phyloP scores from a whole-genome alignment of 192 early-diverging fungal species.

The Coemansia sp. region DNA sequence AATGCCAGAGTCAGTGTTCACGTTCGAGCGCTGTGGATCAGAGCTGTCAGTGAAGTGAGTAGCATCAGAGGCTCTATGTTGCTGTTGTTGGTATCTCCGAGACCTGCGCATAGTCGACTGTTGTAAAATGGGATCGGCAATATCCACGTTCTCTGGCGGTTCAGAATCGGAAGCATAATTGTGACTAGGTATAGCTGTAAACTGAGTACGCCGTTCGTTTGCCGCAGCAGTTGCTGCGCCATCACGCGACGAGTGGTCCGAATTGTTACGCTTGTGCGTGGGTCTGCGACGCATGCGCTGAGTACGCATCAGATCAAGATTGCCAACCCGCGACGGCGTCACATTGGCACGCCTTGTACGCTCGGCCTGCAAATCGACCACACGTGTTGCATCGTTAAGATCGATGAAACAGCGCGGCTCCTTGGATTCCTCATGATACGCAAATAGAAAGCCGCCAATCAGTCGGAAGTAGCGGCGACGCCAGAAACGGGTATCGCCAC shows the following conservation, averaged over 20 bases:
- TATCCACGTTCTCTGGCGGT: constrained; percentile 38
- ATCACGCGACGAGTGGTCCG: constrained; percentile 44
- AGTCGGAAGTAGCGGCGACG: constrained; percentile 55
- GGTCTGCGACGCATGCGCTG: constrained; percentile 25
- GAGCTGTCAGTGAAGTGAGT: constrained; percentile 1
- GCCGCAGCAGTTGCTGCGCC: constrained; percentile 8
- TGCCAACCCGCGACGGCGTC: constrained; percentile 11
- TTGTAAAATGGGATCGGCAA: constrained; percentile 42
- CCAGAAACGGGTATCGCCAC: constrained; percentile 57
- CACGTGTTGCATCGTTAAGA: constrained; percentile 46
- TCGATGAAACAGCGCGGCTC: constrained; percentile 54
- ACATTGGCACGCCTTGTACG: constrained; percentile 5
- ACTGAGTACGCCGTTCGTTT: neutral
- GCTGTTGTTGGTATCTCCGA: constrained; percentile 4
- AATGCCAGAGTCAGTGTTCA: constrained; percentile 34
- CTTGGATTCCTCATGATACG: constrained; percentile 54
- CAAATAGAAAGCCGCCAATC: constrained; percentile 54
- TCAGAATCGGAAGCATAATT: constrained; percentile 53
- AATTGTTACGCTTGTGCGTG: constrained; percentile 51
- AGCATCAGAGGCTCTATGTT: constrained; percentile 6
- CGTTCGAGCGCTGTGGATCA: neutral
- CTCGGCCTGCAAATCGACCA: constrained; percentile 38
- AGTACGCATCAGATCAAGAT: constrained; percentile 25
- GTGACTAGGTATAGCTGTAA: constrained; percentile 21
- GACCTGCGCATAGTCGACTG: constrained; percentile 26